Base-by-base conservation (phyloP, 805 yeast species). In the Maudiozyma turicensis region DNA sequence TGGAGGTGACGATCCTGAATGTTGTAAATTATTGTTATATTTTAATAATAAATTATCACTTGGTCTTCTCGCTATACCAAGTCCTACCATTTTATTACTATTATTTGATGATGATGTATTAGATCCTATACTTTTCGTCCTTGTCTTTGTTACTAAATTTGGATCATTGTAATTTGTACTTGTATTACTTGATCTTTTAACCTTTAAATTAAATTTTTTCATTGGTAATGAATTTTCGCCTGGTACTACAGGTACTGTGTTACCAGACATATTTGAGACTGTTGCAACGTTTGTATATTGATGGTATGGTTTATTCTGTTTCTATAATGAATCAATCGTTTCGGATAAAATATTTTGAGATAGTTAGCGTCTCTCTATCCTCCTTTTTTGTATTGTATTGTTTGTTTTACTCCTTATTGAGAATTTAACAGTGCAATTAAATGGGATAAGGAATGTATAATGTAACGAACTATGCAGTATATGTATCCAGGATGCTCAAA, bases 1-100 rank as follows among this genome's bases (percentile, higher is more conserved):
- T n/a, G 38, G 38, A 35, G 38, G 38, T 13, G 38, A 35, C 3
- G 38, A 35, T 35, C 15, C 13, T 35, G 38, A 10, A 34, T 30
- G 11, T 39, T 35, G 13, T 35, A 15, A 13, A 35, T 28, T 20
- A 34, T 39, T 40, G 6, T 41, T 42, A 10, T 51, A 46, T 40
- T 58, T 60, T 45, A 54, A 44, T 40, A 63, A 45, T 32, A 64
- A 44, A 50, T 64, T 65, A 40, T 65, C 67, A 45, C 67, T 63
- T 6, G 69, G 69, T 43, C 68, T 55, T 34, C 69, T 55, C 7
- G 59, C 62, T 33, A 59, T 52, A 7, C 63, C 65, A 28, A 62
- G 47, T 7, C 62, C 65, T 5, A 58, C 63, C 11, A 59, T 49
- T 34, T 58, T 58, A 14, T 15, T 30, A 34, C 34, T 45, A 28